phyloP scores from a whole-genome alignment of 2,329 filamentous ascomycete genomes.

The Calonectria pseudoturangicola region DNA sequence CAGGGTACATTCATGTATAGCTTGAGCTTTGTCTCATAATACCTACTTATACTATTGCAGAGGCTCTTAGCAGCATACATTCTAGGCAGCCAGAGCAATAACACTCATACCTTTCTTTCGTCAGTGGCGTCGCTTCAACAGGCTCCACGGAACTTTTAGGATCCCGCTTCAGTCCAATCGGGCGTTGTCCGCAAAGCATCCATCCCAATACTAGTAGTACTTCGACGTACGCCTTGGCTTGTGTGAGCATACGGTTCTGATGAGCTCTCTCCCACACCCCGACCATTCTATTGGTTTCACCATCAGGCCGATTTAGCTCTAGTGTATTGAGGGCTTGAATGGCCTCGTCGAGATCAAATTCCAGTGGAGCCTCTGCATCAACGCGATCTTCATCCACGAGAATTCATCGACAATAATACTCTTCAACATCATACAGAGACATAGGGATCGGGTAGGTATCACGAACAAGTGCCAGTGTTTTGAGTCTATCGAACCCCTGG shows the following conservation, averaged over 20 bases:
- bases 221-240: constrained; percentile 38
- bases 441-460: constrained; percentile 36
- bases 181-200: constrained; percentile 13
- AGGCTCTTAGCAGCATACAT: no score
- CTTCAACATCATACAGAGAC: background rate
- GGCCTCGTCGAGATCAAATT: constrained; percentile 4
- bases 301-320: background rate
- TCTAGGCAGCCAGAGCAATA: no score
- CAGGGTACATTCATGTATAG: no score
- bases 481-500: constrained; percentile 25
- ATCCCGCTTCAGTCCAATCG: background rate
- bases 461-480: constrained; percentile 24
- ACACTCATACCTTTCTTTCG: no score
- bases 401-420: constrained; percentile 15
- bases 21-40: no score
- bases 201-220: constrained; percentile 42
- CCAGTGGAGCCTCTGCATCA: constrained; percentile 27
- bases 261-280: constrained; percentile 39
- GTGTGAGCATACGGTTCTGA: constrained; percentile 45
- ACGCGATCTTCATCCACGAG: background rate
- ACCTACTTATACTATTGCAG: no score
- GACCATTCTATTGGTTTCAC: background rate
- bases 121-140: no score
- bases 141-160: no score
- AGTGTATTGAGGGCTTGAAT: background rate